phyloP scores from a whole-genome alignment of 306 rosid species.

The Dalbergia oliveri region DNA sequence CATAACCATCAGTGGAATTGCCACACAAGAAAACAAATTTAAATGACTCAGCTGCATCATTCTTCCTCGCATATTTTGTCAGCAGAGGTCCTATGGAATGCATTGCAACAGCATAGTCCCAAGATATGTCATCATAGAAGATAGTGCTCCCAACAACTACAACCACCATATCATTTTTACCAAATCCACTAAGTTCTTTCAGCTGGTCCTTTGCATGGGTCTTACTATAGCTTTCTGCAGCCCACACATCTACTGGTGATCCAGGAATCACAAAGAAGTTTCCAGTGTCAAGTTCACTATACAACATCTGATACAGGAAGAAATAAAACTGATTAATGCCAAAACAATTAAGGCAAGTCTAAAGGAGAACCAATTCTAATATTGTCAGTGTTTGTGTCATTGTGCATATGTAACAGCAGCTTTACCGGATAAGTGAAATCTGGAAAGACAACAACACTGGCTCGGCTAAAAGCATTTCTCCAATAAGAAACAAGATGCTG shows the following conservation, averaged over 20 bases:
- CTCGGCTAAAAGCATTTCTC: slow-evolving; percentile 83
- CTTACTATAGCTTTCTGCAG: slow-evolving; percentile 72
- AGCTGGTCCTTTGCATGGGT: slow-evolving; percentile 72
- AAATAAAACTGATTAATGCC: slow-evolving; percentile 49
- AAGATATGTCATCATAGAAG: slow-evolving; percentile 73
- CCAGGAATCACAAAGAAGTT: slow-evolving; percentile 97
- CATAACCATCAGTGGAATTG: slow-evolving; percentile 80
- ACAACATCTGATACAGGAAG: slow-evolving; percentile 80
- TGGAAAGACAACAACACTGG: slow-evolving; percentile 85
- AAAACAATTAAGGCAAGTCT: slow-evolving; percentile 42
- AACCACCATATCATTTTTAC: slow-evolving; percentile 75
- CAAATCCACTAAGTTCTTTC: slow-evolving; percentile 67
- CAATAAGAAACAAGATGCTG: slow-evolving; percentile 81
- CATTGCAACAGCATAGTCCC: slow-evolving; percentile 98
- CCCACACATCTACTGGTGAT: slow-evolving; percentile 91
- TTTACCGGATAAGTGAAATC: slow-evolving; percentile 92
- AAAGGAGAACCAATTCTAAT: slow-evolving; percentile 38
- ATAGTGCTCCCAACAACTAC: slow-evolving; percentile 86
- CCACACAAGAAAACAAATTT: slow-evolving; percentile 93
- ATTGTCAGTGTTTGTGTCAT: slow-evolving; percentile 15
- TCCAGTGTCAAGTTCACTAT: slow-evolving; percentile 88
- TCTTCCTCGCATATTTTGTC: slow-evolving; percentile 77
- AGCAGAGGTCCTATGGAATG: slow-evolving; percentile 87
- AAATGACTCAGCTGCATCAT: slow-evolving; percentile 66
- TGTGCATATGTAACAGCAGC: slow-evolving; percentile 24